Evolutionary conservation across 495 filamentous ascomycete species (phyloP).

Genomic region (Paragyromitra xinjiangensis): DNA sequence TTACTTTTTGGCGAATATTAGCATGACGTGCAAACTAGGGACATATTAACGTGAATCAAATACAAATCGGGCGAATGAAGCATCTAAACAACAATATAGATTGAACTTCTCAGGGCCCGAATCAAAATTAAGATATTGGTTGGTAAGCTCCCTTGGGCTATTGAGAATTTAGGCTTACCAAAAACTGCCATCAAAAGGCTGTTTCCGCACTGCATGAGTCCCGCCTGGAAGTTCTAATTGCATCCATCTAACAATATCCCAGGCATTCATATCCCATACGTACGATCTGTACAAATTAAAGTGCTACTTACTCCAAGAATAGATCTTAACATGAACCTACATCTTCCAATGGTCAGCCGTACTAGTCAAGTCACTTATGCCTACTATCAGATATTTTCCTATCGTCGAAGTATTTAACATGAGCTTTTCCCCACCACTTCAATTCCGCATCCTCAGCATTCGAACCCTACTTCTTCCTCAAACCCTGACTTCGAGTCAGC

Average conservation of each 20-base stretch:
- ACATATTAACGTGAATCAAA: neutral
- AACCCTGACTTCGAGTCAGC: neutral
- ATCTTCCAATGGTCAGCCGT: neutral
- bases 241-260: neutral
- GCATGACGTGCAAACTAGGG: neutral
- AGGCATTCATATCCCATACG: neutral
- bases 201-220: neutral
- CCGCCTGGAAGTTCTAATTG: neutral
- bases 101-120: neutral
- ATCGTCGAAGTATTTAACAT: constrained; percentile 29
- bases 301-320: constrained; percentile 17
- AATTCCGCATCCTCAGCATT: constrained; percentile 8
- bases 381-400: constrained; percentile 1
- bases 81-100: neutral
- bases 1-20: neutral
- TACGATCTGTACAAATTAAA: neutral
- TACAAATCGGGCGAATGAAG: neutral
- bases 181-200: neutral
- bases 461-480: neutral
- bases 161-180: neutral
- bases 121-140: neutral
- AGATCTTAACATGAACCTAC: constrained; percentile 12
- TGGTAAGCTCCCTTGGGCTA: neutral
- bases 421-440: neutral
- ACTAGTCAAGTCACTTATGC: neutral